Evolutionary conservation across 2,329 filamentous ascomycete species (phyloP), one percentile per base, ranked within the genome.

Genomic region (Aschersonia sp.): DNA sequence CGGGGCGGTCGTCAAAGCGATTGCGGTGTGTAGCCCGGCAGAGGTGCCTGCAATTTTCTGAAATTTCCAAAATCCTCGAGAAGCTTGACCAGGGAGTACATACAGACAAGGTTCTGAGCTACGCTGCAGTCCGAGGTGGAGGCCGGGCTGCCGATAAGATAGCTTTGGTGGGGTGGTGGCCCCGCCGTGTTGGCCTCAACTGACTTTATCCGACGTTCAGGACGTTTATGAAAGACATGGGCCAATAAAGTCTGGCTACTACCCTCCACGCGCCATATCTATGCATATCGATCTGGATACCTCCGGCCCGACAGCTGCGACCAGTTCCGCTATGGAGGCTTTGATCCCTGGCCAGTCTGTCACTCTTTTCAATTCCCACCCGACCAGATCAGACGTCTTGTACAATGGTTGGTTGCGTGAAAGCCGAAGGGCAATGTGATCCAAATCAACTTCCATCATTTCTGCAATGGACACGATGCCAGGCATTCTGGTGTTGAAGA

Each of bases 401-500:
- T 71, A 72, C 35, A 70, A 56, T 4, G 59, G 53, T 0, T 61
- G 56, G 1, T 55, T 54, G 2, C 58, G 54, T 44, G 68, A 64
- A 6, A 80, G 65, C 22, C 66, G 68, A 40, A 87, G 63, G 4
- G 69, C 68, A 47, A 86, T 73, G 9, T 71, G 62, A 51, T 79
- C 79, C 40, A 87, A 66, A 48, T 83, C 69, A 45, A 81, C 61
- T 3, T 66, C 54, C 8, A 66, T 58, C 48, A 87, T 66, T 41
- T 80, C 66, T 0, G 70, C 63, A 3, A 74, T 57, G 0, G 75
- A 69, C 42, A 77, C 69, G 40, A 86, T 71, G 0, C 84, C 84
- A 0, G 84, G 84, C 70, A 88, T 81, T 44, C 72, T 69, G 44
- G 80, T 71, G 1, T 66, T 59, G 50, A 87, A 78, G 0, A 88